Evolutionary conservation across 2,329 filamentous ascomycete genomes (phyloP).

Genomic region (Amauroascus verrucosus): DNA sequence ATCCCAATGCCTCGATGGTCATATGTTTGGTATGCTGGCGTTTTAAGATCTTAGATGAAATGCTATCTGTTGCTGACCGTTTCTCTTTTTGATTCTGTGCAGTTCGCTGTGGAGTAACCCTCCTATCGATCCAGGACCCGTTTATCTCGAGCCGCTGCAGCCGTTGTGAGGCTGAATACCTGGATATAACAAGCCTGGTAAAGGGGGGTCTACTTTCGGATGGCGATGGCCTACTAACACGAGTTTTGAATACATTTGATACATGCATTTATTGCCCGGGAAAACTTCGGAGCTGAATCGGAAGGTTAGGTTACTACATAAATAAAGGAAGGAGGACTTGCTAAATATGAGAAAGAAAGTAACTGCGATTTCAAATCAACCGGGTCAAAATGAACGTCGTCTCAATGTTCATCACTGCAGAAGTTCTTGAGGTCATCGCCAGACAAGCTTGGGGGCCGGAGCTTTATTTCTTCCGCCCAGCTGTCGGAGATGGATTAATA

Average conservation of each 20-base stretch:
- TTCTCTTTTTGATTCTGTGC: constrained; percentile 11
- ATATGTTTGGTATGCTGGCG: constrained; percentile 39
- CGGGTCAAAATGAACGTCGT: no score
- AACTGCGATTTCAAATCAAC: no score
- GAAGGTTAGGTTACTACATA: no score
- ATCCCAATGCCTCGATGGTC: constrained; percentile 42
- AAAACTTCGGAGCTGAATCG: constrained; percentile 13
- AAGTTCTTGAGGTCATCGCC: no score
- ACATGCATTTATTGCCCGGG: constrained; percentile 17
- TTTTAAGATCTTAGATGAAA: neutral
- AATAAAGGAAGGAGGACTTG: no score
- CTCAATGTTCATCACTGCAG: no score
- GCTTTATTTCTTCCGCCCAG: no score
- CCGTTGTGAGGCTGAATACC: constrained; percentile 40
- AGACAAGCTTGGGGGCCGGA: no score
- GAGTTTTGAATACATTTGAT: constrained; percentile 14
- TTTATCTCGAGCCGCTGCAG: constrained; percentile 45
- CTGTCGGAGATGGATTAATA: no score
- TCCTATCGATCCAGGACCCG: constrained; percentile 46
- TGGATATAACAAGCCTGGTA: constrained; percentile 1
- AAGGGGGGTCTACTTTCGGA: neutral
- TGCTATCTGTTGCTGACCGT: no score
- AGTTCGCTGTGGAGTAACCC: constrained; percentile 47
- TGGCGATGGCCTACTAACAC: constrained; percentile 2
- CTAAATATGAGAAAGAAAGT: no score